Evolutionary conservation across 1,284 basidiomycete genomes (phyloP).

Genomic region (Irpex sp.): DNA sequence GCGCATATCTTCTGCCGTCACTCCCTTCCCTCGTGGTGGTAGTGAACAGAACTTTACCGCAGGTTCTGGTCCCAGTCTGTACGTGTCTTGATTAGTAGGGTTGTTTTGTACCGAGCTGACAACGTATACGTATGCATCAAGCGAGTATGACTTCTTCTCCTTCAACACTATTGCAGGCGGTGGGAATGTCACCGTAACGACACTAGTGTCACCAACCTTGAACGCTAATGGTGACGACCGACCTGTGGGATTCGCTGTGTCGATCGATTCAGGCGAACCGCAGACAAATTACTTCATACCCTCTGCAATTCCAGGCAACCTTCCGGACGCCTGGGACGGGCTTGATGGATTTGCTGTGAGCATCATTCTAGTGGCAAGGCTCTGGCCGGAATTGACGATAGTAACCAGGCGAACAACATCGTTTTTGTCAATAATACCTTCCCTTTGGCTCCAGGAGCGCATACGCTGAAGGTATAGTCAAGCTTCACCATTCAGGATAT

Average conservation of each 20-base stretch:
- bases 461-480: slow-evolving; percentile 49
- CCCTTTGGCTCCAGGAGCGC: slow-evolving; percentile 44
- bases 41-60: slow-evolving; percentile 52
- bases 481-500: neutral
- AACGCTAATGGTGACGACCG: slow-evolving; percentile 52
- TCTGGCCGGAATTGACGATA: neutral
- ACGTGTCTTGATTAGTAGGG: neutral
- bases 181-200: slow-evolving; percentile 42
- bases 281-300: slow-evolving; percentile 52
- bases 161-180: slow-evolving; percentile 45
- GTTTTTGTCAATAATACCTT: slow-evolving; percentile 34
- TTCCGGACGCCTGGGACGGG: slow-evolving; percentile 49
- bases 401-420: slow-evolving; percentile 10
- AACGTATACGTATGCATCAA: slow-evolving; percentile 19
- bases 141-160: slow-evolving; percentile 65
- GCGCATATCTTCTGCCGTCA: slow-evolving; percentile 55
- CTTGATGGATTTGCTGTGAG: slow-evolving; percentile 53
- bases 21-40: slow-evolving; percentile 55
- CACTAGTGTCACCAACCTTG: slow-evolving; percentile 55
- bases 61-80: slow-evolving; percentile 60
- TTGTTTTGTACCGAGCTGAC: neutral
- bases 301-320: slow-evolving; percentile 41
- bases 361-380: slow-evolving; percentile 18
- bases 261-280: slow-evolving; percentile 44
- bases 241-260: slow-evolving; percentile 53